Conservation (phyloP, 1,284 basidiomycete species). For the Sanghuangporus baumii region DNA sequence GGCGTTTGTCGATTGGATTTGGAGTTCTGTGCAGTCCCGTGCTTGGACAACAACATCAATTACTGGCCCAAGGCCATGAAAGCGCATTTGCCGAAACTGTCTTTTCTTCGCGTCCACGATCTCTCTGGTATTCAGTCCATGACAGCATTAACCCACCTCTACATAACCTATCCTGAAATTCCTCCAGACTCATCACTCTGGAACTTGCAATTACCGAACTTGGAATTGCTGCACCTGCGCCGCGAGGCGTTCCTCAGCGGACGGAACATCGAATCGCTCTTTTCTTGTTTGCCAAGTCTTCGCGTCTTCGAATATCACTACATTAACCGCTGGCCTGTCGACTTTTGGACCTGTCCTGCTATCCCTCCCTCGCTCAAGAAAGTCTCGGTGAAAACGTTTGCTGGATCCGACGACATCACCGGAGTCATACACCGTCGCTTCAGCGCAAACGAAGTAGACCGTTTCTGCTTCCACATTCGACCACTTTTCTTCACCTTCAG, state of each 20-base stretch:
- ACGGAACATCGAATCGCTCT: background rate
- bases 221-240: background rate
- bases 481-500: no score
- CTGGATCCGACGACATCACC: no score
- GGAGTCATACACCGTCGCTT: no score
- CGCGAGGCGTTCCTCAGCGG: background rate
- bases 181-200: background rate
- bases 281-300: background rate
- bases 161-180: background rate
- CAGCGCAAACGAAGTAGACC: no score
- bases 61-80: no score
- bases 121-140: background rate
- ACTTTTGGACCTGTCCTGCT: background rate
- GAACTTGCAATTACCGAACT: background rate
- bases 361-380: no score
- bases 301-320: background rate
- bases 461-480: no score
- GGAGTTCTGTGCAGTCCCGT: no score
- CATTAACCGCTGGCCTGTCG: background rate
- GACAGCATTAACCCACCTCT: background rate
- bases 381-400: no score
- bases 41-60: no score
- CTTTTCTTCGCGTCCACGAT: background rate
- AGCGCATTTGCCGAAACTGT: background rate
- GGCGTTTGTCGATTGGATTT: no score